These are phyloP conservation scores for Sonneratia alba DNA, from an alignment of 345 rosid species.

Conservation along the genomic window DNA sequence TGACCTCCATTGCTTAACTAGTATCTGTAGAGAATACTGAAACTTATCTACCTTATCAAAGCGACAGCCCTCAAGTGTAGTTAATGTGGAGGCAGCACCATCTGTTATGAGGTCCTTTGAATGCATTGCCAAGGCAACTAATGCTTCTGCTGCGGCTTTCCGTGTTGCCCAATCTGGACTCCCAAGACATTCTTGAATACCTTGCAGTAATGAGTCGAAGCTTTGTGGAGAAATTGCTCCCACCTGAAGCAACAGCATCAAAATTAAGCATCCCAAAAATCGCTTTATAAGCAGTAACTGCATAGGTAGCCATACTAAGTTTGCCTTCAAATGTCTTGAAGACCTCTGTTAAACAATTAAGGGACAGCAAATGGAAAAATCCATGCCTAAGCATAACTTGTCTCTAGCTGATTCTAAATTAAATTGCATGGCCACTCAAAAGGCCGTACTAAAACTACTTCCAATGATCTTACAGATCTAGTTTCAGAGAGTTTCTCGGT, in stretches of 20 bases:
- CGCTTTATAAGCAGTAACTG: background rate
- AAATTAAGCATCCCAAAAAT: conserved; percentile 1
- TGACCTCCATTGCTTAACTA: background rate
- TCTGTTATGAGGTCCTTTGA: conserved; percentile 64
- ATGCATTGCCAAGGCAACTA: conserved; percentile 66
- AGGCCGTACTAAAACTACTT: background rate
- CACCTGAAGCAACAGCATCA: conserved; percentile 39
- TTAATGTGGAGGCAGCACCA: conserved; percentile 52
- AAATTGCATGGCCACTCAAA: background rate
- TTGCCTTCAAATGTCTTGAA: background rate
- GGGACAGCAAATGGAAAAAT: background rate
- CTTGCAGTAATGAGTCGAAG: conserved; percentile 66
- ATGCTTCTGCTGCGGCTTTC: conserved; percentile 89
- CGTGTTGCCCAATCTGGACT: conserved; percentile 97
- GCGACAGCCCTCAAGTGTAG: conserved; percentile 70
- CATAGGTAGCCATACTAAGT: background rate
- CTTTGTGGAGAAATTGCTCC: conserved; percentile 87
- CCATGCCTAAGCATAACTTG: background rate
- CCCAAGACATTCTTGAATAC: conserved; percentile 79
- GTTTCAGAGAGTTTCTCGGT: background rate
- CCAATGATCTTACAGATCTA: background rate
- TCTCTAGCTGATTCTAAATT: background rate
- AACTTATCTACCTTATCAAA: conserved; percentile 71
- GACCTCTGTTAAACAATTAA: background rate
- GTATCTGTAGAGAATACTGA: background rate